Evolutionary conservation across 2,329 filamentous ascomycete genomes (phyloP).

Genomic region (Penicillium brasilianum): DNA sequence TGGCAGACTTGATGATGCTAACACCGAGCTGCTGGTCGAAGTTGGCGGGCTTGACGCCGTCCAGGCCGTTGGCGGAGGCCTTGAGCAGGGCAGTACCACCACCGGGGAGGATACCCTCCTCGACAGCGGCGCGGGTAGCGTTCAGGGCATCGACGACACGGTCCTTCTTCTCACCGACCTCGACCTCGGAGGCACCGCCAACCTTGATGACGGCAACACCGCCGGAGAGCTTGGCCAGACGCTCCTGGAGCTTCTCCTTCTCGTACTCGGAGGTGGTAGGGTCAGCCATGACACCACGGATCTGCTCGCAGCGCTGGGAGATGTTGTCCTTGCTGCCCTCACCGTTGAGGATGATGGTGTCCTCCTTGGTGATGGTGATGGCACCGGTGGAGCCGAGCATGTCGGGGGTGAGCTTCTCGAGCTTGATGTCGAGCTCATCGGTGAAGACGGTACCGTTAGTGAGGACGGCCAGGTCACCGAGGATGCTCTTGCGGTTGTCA

Average conservation of each 20-base stretch:
- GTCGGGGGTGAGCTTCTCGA: slow-evolving; percentile 95
- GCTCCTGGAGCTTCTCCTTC: slow-evolving; percentile 99
- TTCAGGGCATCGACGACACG: slow-evolving; percentile 98
- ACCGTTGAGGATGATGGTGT: slow-evolving; percentile 97
- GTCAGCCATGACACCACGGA: slow-evolving; percentile 94
- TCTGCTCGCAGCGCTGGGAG: slow-evolving; percentile 96
- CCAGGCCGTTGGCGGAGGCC: slow-evolving; percentile 87
- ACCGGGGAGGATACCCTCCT: slow-evolving; percentile 98
- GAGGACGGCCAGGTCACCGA: slow-evolving; percentile 92
- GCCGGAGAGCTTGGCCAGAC: slow-evolving; percentile 97
- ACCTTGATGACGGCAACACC: slow-evolving; percentile 99
- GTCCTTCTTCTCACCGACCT: slow-evolving; percentile 99
- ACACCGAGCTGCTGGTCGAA: slow-evolving; percentile 99
- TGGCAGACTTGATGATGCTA: slow-evolving; percentile 96
- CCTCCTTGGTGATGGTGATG: slow-evolving; percentile 99
- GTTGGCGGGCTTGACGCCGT: slow-evolving; percentile 83
- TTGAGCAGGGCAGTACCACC: slow-evolving; percentile 98
- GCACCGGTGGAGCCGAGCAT: slow-evolving; percentile 97
- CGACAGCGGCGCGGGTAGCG: slow-evolving; percentile 95
- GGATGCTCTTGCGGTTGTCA: slow-evolving; percentile 99
- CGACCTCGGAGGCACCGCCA: slow-evolving; percentile 94
- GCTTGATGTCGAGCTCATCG: slow-evolving; percentile 97
- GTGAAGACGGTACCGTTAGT: slow-evolving; percentile 98
- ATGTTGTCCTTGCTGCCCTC: slow-evolving; percentile 94
- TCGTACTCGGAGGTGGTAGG: slow-evolving; percentile 97